These are phyloP conservation scores for Hylodesmum podocarpum DNA, from an alignment of 306 rosid species.

Conservation along the genomic window DNA sequence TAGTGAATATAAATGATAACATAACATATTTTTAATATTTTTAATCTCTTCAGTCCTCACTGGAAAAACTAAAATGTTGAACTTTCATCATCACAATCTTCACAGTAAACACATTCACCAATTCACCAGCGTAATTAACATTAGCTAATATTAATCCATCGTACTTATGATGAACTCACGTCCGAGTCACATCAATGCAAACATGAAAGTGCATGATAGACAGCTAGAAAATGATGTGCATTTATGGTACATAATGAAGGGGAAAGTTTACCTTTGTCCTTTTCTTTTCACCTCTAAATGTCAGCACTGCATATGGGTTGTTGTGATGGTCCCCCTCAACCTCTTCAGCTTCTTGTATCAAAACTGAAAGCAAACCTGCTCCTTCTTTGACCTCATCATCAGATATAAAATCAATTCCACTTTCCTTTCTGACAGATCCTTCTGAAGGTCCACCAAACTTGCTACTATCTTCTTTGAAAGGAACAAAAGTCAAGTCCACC, in stretches of 20 bases:
- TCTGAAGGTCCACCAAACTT: constrained; percentile 39
- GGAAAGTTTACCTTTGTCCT: constrained; percentile 65
- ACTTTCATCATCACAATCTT: no score
- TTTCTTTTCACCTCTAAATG: constrained; percentile 72
- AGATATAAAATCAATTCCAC: constrained; percentile 35
- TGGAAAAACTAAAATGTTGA: no score
- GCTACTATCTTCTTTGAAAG: constrained; percentile 69
- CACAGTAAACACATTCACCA: not conserved
- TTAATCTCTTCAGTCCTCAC: not conserved
- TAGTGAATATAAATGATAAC: not conserved
- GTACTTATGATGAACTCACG: not conserved
- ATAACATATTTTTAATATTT: not conserved
- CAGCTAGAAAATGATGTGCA: not conserved
- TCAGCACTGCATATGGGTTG: constrained; percentile 72
- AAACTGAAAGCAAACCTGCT: constrained; percentile 78
- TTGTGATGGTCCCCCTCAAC: constrained; percentile 83
- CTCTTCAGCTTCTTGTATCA: constrained; percentile 68
- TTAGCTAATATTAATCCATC: not conserved
- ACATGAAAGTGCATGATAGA: not conserved
- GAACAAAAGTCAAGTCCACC: constrained; percentile 73
- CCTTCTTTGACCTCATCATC: constrained; percentile 53
- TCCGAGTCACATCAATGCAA: constrained; percentile 14
- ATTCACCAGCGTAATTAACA: not conserved
- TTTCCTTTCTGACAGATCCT: constrained; percentile 41
- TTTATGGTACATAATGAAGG: not conserved